Percentiles rank a stretch among this genome's conserved stretches.
Conservation (phyloP, 1,284 basidiomycete species). For the Hypsizygus ulmarius region DNA sequence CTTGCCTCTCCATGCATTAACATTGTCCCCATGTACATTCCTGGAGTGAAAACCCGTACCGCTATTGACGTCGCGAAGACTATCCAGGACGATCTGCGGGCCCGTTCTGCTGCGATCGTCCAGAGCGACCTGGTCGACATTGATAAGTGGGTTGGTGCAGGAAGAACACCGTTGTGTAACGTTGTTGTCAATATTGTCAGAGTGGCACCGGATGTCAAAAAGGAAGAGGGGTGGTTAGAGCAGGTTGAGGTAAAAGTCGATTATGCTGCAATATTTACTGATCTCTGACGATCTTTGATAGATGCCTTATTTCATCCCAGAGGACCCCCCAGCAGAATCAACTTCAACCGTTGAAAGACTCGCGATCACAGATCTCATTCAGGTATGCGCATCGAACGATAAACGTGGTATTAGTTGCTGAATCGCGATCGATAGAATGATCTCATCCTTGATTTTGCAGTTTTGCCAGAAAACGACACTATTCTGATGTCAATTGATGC, state of each 20-base stretch:
- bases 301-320: constrained; percentile 35
- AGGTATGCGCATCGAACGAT: constrained; percentile 22
- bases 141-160: constrained; percentile 33
- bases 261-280: not conserved
- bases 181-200: constrained; percentile 48
- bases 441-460: constrained; percentile 42
- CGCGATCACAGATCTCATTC: constrained; percentile 22
- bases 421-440: constrained; percentile 28
- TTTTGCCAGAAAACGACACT: constrained; percentile 28
- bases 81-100: constrained; percentile 37
- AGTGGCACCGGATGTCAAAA: constrained; percentile 22
- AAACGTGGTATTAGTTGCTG: not conserved
- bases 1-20: constrained; percentile 48
- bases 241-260: constrained; percentile 25
- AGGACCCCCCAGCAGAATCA: constrained; percentile 10
- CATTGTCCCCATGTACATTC: constrained; percentile 41
- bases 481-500: constrained; percentile 44
- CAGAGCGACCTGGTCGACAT: constrained; percentile 41
- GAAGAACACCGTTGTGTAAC: constrained; percentile 38
- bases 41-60: constrained; percentile 18
- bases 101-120: constrained; percentile 39
- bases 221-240: constrained; percentile 17
- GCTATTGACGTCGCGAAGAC: constrained; percentile 28
- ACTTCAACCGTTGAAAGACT: constrained; percentile 20
- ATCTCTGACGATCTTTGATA: constrained; percentile 16